Evolutionary conservation across 2,329 filamentous ascomycete species (phyloP).

Genomic region (Hymenoscyphus fructigenus): DNA sequence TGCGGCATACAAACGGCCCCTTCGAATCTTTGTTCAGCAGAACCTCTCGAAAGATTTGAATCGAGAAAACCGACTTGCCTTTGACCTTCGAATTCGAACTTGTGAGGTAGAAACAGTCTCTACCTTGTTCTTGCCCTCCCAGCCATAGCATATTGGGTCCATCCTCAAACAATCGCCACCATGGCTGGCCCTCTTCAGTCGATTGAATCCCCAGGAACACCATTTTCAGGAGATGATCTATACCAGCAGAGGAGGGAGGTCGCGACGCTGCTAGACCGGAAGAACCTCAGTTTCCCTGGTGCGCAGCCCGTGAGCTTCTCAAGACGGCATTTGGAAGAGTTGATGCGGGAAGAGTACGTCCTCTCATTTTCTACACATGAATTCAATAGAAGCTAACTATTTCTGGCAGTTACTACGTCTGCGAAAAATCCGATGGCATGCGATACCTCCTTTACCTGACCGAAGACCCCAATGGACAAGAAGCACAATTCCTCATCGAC

Average conservation of each 20-base stretch:
- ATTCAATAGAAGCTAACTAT: conserved; percentile 13
- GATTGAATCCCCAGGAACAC: conserved; percentile 63
- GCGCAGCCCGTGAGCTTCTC: conserved; percentile 95
- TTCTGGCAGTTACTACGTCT: conserved; percentile 77
- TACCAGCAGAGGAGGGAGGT: conserved; percentile 69
- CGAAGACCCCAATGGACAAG: conserved; percentile 56
- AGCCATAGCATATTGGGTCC: neutral
- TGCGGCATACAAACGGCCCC: neutral
- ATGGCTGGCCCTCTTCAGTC: conserved; percentile 22
- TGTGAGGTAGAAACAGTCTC: neutral
- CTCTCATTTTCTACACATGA: neutral
- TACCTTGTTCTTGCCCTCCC: neutral
- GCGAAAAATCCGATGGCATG: conserved; percentile 97
- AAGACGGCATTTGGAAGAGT: conserved; percentile 75
- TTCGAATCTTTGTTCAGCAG: neutral
- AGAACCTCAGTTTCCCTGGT: conserved; percentile 72
- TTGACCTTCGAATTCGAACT: neutral
- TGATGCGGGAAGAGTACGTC: conserved; percentile 71
- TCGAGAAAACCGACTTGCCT: neutral
- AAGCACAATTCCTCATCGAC: conserved; percentile 91
- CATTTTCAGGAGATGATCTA: conserved; percentile 61
- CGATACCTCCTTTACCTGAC: conserved; percentile 93
- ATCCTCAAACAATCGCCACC: neutral
- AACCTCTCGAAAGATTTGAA: neutral
- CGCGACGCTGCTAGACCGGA: conserved; percentile 69